Evolutionary conservation across 1,284 basidiomycete genomes (phyloP).

Genomic region (Singerocomus inundabilis): DNA sequence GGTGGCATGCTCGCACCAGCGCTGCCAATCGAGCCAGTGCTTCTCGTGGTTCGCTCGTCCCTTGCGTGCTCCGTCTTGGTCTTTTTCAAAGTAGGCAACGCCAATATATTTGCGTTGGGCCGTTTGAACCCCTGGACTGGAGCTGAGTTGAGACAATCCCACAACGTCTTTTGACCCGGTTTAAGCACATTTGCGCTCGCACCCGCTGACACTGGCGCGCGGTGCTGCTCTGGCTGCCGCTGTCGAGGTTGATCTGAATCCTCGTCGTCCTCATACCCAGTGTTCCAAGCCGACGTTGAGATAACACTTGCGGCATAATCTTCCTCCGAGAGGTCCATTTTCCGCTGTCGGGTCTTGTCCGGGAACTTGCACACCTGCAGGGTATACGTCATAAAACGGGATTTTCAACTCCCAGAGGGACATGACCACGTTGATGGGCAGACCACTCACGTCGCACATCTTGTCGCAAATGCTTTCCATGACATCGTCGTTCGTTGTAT

Average conservation of each 20-base stretch:
- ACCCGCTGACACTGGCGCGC: conserved; percentile 1
- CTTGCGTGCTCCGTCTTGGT: conserved; percentile 33
- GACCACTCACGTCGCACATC: conserved; percentile 78
- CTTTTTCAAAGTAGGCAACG: conserved; percentile 37
- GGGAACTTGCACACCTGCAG: conserved; percentile 73
- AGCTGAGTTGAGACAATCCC: conserved; percentile 20
- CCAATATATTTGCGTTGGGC: conserved; percentile 17
- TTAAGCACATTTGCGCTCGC: not conserved
- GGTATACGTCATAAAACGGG: not conserved
- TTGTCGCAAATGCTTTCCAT: conserved; percentile 62
- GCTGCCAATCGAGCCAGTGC: not conserved
- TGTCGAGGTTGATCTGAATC: conserved; percentile 4
- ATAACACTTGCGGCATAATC: conserved; percentile 38
- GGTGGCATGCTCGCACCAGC: conserved; percentile 23
- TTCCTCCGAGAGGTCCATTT: conserved; percentile 48
- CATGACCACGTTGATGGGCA: not conserved
- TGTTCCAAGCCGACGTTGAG: conserved; percentile 15
- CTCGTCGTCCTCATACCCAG: conserved; percentile 31
- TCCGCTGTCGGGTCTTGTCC: conserved; percentile 53
- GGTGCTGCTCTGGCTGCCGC: not conserved
- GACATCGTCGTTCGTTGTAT: conserved; percentile 46
- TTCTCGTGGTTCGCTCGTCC: not conserved
- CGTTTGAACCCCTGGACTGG: conserved; percentile 27
- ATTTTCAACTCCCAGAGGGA: not conserved
- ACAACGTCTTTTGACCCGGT: conserved; percentile 22